Percentiles rank a stretch among this genome's conserved stretches.
phyloP scores from a whole-genome alignment of 2,329 filamentous ascomycete genomes.

The Talaromyces sp. region DNA sequence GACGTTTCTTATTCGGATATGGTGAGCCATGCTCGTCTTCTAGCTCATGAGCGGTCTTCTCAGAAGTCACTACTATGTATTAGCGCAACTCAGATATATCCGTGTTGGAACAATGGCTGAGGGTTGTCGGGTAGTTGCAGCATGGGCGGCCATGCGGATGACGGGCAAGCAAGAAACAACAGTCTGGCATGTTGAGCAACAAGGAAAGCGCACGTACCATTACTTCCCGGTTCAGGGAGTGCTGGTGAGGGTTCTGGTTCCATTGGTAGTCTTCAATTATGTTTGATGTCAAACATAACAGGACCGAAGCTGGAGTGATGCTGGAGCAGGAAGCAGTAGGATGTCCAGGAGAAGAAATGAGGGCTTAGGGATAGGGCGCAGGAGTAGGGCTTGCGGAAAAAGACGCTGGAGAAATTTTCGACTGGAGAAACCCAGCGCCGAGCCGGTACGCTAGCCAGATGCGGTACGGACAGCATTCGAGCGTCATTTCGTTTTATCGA shows the following conservation, averaged over 20 bases:
- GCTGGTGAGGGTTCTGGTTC: slow-evolving; percentile 30
- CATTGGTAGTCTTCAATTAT: slow-evolving; percentile 25
- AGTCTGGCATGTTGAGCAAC: neutral
- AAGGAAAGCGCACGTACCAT: slow-evolving; percentile 30
- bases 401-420: slow-evolving; percentile 15
- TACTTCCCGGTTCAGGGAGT: slow-evolving; percentile 30
- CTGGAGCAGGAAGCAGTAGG: slow-evolving; percentile 18
- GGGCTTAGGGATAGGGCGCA: slow-evolving; percentile 49
- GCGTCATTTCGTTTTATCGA: neutral
- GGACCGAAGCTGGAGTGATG: slow-evolving; percentile 24
- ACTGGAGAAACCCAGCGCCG: slow-evolving; percentile 12
- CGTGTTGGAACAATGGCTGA: neutral
- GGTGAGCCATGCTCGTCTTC: slow-evolving; percentile 33
- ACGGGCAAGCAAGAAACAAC: slow-evolving; percentile 3
- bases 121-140: neutral
- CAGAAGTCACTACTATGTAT: slow-evolving; percentile 21
- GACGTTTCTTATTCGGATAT: slow-evolving; percentile 40
- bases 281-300: slow-evolving; percentile 35
- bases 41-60: slow-evolving; percentile 32
- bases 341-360: slow-evolving; percentile 48
- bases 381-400: slow-evolving; percentile 39
- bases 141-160: neutral
- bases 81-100: neutral
- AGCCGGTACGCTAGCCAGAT: neutral
- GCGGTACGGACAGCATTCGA: neutral